phyloP scores from a whole-genome alignment of 148 eudicot genomes.

The Cornus suecica region DNA sequence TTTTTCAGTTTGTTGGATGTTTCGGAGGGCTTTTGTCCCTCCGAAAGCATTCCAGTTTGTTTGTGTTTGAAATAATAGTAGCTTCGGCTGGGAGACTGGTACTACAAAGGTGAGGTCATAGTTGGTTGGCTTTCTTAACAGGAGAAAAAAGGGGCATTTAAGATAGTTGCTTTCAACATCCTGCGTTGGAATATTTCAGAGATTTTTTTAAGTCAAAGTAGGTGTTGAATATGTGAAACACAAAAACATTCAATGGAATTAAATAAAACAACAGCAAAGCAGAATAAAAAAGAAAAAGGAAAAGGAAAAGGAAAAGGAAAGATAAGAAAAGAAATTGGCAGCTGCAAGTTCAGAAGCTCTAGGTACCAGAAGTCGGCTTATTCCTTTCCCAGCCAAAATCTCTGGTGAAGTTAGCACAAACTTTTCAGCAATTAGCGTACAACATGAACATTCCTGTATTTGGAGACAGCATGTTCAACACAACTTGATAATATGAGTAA shows the following conservation, averaged over 20 bases:
- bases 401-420: slow-evolving; percentile 31
- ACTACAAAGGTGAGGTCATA: no score
- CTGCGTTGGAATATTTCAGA: not conserved
- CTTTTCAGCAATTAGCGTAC: slow-evolving; percentile 41
- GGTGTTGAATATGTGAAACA: not conserved
- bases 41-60: no score
- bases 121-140: no score
- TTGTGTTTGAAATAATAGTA: no score
- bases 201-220: not conserved
- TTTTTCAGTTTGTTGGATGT: not conserved
- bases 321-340: not conserved
- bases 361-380: slow-evolving; percentile 49
- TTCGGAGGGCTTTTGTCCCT: no score
- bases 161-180: not conserved
- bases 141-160: no score
- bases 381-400: slow-evolving; percentile 39
- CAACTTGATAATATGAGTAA: no score
- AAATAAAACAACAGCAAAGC: no score
- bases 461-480: not conserved
- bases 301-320: not conserved
- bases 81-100: no score
- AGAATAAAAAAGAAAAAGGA: not conserved
- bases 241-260: not conserved
- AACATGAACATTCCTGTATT: slow-evolving; percentile 43
- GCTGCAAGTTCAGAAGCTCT: not conserved